Conservation (phyloP, 495 filamentous ascomycete species). For the Penicillium psychrofluorescens region DNA sequence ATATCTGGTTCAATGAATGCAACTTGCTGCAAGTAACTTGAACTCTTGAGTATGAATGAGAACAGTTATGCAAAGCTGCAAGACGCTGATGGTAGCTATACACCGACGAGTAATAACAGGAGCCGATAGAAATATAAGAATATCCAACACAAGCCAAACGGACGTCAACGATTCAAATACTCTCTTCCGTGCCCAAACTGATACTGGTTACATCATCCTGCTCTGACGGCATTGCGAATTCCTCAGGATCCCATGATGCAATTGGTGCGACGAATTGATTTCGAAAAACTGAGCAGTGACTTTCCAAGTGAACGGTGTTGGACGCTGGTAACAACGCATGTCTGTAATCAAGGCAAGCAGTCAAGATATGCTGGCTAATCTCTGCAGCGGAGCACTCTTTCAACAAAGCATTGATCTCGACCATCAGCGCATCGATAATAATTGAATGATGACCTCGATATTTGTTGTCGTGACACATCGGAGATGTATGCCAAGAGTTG, state of each 20-base stretch:
- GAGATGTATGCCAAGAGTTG: neutral
- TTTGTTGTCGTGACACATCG: neutral
- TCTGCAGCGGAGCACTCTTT: conserved; percentile 5
- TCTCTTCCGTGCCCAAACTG: conserved; percentile 1
- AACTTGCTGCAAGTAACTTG: no score
- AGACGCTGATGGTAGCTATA: no score
- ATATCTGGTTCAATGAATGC: no score
- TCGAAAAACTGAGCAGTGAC: conserved; percentile 11
- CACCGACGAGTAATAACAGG: no score
- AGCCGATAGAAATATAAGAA: neutral
- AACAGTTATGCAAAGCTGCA: no score
- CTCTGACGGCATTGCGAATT: neutral
- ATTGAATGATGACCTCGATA: conserved; percentile 1
- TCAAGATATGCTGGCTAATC: conserved; percentile 10
- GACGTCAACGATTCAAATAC: neutral
- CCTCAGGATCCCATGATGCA: neutral
- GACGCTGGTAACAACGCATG: conserved; percentile 13
- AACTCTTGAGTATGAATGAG: no score
- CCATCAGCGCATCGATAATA: conserved; percentile 7
- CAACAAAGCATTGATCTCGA: conserved; percentile 12
- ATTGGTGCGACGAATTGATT: neutral
- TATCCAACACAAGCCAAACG: neutral
- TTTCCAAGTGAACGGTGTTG: conserved; percentile 7
- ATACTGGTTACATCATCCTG: conserved; percentile 1
- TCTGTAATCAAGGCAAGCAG: conserved; percentile 10